Base-by-base conservation (phyloP, 2,329 filamentous ascomycete genomes). In the Hortaea werneckii region DNA sequence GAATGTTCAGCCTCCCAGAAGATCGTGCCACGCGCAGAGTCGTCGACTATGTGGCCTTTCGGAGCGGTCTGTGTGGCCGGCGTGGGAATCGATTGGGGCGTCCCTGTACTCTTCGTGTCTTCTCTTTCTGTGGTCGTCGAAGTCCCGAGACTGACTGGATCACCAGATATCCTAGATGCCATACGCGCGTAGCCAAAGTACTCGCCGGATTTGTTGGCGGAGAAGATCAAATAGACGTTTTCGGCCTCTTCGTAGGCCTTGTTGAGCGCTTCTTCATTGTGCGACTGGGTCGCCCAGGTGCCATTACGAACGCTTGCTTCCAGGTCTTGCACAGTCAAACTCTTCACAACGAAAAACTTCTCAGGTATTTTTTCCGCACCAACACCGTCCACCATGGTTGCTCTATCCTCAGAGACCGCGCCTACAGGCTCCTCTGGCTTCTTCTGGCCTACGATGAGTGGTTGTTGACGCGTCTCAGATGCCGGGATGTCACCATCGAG, bases 181-280 rank as follows among this genome's bases (percentile, higher is more conserved):
- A 96, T 96, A 34, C 85, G 80, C 13, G 89, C 90, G 60, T 94
- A 95, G 13, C 90, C 90, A 67, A 92, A 95, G 61, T 95, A 96
- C 65, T 95, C 90, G 9, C 90, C 90, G 0, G 90, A 95, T 60
- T 95, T 95, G 66, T 96, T 96, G 9, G 90, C 90, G 1, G 90
- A 96, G 64, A 96, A 96, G 10, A 96, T 79, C 29, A 96, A 73
- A 59, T 89, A 95, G 1, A 96, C 89, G 58, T 84, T 86, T 44
- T 94, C 86, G 10, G 82, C 79, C 7, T 74, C 88, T 70, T 85
- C 76, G 64, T 84, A 95, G 0, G 90, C 90, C 45, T 78, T 76
- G 62, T 94, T 95, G 45, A 96, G 67, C 1, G 71, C 69, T n/a
- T 82, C 76, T 63, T 96, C 90, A 47, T 96, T 96, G 61, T 96